phyloP scores from a whole-genome alignment of 768 basidiomycete genomes.

The Pholiota conissans region DNA sequence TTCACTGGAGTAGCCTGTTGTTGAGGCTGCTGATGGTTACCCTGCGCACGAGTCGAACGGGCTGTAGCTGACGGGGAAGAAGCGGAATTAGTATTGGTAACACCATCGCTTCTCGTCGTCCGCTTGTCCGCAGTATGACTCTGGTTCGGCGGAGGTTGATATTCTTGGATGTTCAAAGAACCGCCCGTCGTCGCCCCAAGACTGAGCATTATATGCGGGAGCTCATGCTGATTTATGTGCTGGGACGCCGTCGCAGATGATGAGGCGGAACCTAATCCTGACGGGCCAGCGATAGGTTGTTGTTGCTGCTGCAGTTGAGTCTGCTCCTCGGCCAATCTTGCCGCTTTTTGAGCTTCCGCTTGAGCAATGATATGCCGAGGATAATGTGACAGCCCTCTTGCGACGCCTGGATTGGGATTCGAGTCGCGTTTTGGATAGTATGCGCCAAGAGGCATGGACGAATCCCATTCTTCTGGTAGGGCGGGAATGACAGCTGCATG shows the following conservation, averaged over 20 bases:
- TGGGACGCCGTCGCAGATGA: not conserved
- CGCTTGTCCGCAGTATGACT: constrained; percentile 15
- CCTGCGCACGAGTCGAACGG: constrained; percentile 14
- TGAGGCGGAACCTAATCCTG: constrained; percentile 8
- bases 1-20: constrained; percentile 8
- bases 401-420: constrained; percentile 27
- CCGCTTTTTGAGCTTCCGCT: constrained; percentile 33
- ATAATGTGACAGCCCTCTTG: constrained; percentile 44
- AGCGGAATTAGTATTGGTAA: constrained; percentile 6
- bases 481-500: constrained; percentile 84
- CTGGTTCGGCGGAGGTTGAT: constrained; percentile 21
- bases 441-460: constrained; percentile 44
- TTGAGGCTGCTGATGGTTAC: constrained; percentile 13
- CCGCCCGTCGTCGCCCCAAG: constrained; percentile 15
- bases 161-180: constrained; percentile 25
- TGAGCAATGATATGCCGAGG: constrained; percentile 50
- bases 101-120: constrained; percentile 14
- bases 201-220: not conserved
- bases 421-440: constrained; percentile 42
- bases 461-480: constrained; percentile 71
- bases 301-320: constrained; percentile 25
- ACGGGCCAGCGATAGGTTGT: constrained; percentile 18
- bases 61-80: constrained; percentile 7
- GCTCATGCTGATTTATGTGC: not conserved
- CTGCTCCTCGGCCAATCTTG: constrained; percentile 21